Evolutionary conservation across 495 filamentous ascomycete genomes (phyloP).

Genomic region (Haplographium delicatum): DNA sequence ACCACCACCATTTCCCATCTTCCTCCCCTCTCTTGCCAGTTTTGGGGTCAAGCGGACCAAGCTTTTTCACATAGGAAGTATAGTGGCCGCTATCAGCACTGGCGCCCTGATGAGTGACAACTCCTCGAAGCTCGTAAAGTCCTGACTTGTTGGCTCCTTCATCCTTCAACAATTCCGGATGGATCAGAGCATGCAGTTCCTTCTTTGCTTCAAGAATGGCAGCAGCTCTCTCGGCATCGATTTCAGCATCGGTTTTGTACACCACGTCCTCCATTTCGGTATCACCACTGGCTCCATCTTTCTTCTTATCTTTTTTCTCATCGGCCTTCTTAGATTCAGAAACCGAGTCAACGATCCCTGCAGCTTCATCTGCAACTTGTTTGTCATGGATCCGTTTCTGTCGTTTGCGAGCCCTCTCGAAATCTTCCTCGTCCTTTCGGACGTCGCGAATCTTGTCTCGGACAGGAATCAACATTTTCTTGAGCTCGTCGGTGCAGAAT

Average conservation of each 20-base stretch:
- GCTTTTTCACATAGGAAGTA: conserved; percentile 95
- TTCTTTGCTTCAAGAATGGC: conserved; percentile 73
- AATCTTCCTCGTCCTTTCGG: conserved; percentile 87
- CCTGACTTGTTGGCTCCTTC: conserved; percentile 85
- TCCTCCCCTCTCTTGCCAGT: conserved; percentile 69
- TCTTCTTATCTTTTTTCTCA: conserved; percentile 32
- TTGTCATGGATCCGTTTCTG: conserved; percentile 69
- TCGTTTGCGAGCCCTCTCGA: conserved; percentile 80
- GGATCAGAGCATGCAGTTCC: conserved; percentile 70
- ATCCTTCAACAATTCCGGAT: conserved; percentile 65
- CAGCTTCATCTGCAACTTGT: conserved; percentile 46
- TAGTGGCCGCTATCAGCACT: conserved; percentile 98
- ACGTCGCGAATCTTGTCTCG: conserved; percentile 94
- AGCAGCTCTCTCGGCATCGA: conserved; percentile 75
- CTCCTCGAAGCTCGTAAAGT: conserved; percentile 87
- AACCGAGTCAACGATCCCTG: conserved; percentile 26
- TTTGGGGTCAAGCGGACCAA: conserved; percentile 56
- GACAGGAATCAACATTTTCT: conserved; percentile 76
- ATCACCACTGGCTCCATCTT: conserved; percentile 41
- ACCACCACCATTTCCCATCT: conserved; percentile 99
- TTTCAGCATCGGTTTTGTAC: conserved; percentile 89
- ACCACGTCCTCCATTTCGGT: conserved; percentile 65
- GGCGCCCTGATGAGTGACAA: conserved; percentile 96
- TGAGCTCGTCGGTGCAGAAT: conserved; percentile 88
- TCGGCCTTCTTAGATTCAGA: conserved; percentile 27